Conservation (phyloP, 1,139 yeast species). For the Groenewaldozyma auringiensis region DNA sequence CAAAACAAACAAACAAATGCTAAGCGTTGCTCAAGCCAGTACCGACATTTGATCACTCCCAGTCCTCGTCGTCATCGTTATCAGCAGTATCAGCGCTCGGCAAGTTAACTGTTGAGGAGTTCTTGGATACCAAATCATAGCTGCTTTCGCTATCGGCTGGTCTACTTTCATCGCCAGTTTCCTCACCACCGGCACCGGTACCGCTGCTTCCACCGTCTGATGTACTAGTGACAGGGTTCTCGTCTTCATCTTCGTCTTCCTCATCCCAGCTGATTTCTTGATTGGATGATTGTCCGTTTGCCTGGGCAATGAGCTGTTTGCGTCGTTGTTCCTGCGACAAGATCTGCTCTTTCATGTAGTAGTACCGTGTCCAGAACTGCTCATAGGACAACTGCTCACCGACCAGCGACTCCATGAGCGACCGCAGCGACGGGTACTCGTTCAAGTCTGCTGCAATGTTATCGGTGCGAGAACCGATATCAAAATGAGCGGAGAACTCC, state of each 20-base stretch:
- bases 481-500: slow-evolving; percentile 32
- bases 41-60: slow-evolving; percentile 38
- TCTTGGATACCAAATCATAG: slow-evolving; percentile 35
- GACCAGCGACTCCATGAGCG: slow-evolving; percentile 57
- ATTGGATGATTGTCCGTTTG: slow-evolving; percentile 34
- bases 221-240: slow-evolving; percentile 12
- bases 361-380: slow-evolving; percentile 73
- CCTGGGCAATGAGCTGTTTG: slow-evolving; percentile 46
- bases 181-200: slow-evolving; percentile 2
- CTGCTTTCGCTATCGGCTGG: slow-evolving; percentile 35
- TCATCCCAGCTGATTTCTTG: slow-evolving; percentile 54
- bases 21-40: not conserved
- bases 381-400: slow-evolving; percentile 54
- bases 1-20: not conserved
- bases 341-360: slow-evolving; percentile 47
- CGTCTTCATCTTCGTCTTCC: slow-evolving; percentile 48
- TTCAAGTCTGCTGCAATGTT: slow-evolving; percentile 45
- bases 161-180: slow-evolving; percentile 14
- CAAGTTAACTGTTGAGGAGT: slow-evolving; percentile 31
- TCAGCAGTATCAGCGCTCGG: slow-evolving; percentile 6
- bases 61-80: slow-evolving; percentile 48
- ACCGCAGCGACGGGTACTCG: slow-evolving; percentile 47
- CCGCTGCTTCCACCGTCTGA: no score
- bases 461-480: slow-evolving; percentile 45
- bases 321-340: slow-evolving; percentile 60